Conservation (phyloP, 768 basidiomycete genomes). For the Candolleomyces aberdarensis region DNA sequence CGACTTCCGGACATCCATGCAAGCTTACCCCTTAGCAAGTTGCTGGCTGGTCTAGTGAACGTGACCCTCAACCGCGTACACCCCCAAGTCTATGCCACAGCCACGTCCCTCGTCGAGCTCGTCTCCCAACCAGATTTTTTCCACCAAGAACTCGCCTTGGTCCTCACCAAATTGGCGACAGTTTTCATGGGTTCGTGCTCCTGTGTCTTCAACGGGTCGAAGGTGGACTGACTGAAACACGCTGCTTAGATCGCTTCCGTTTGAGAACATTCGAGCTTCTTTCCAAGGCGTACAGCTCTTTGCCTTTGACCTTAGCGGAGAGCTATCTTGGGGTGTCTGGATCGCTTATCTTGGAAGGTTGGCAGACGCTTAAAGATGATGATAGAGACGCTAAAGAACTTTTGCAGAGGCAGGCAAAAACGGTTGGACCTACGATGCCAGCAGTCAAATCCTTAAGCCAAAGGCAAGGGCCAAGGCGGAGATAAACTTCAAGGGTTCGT, state of each 20-base stretch:
- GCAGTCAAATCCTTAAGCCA: conserved; percentile 45
- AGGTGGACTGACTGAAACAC: neutral
- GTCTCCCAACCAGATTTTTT: conserved; percentile 42
- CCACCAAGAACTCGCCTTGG: conserved; percentile 41
- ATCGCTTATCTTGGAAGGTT: conserved; percentile 38
- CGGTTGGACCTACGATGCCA: conserved; percentile 51
- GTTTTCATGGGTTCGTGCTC: conserved; percentile 50
- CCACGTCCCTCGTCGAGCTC: conserved; percentile 36
- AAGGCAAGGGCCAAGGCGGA: neutral
- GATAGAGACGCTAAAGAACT: conserved; percentile 25
- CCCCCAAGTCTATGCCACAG: conserved; percentile 49
- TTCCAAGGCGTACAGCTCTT: conserved; percentile 61
- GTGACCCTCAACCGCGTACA: conserved; percentile 56
- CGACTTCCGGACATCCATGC: conserved; percentile 51
- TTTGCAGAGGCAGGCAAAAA: conserved; percentile 26
- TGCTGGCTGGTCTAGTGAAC: conserved; percentile 44
- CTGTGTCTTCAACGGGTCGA: neutral
- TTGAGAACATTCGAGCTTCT: conserved; percentile 51
- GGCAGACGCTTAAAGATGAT: neutral
- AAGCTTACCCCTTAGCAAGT: conserved; percentile 41
- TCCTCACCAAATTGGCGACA: conserved; percentile 42
- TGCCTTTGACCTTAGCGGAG: conserved; percentile 53
- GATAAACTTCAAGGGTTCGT: conserved; percentile 1
- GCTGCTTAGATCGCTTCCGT: conserved; percentile 53
- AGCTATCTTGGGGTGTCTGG: conserved; percentile 51